Evolutionary conservation across 257 asterid genomes (phyloP), one percentile per base, ranked within the genome.

Genomic region (Salvia hispanica): DNA sequence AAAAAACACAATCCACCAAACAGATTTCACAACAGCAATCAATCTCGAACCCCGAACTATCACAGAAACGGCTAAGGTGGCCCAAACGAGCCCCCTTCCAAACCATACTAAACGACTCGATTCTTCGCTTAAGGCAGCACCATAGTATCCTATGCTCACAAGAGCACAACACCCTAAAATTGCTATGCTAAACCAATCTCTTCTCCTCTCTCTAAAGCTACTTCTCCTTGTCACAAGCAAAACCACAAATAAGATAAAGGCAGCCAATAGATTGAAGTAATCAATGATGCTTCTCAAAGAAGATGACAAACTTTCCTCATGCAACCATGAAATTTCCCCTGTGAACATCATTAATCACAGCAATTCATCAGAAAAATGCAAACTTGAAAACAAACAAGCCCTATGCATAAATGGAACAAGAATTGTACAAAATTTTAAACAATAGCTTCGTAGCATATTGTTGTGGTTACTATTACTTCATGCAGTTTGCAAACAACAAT

Each of bases 1-100:
- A 57, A 81, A 85, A 37, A 76, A 76, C 13, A 77, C 18, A 8
- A 83, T 11, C 92, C 95, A 89, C 90, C 96, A 89, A 65, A 66
- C 70, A 16, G 81, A 73, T 62, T 78, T 78, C 31, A 89, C 46
- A 39, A 78, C 52, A 51, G 61, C 60, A 21, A 79, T 63, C 82
- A 78, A 67, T 72, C 72, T 83, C 0, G 85, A 81, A 59, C 81
- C 82, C 70, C 78, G 76, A 14, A 85, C 54, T 16, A 79, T 66
- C 72, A 79, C 69, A 57, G 96, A 85, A 43, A 86, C 10, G 6
- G 77, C 63, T 40, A 86, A 62, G 9, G 80, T 43, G 9, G 77
- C 73, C 96, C 95, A 89, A 68, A 80, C 71, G 0, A 89, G 43
- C 33, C 88, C 95, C 62, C 86, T 70, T 21, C 63, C 58, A 7